Conservation (phyloP, 2,329 filamentous ascomycete genomes). For the Knoxdaviesia capensis region DNA sequence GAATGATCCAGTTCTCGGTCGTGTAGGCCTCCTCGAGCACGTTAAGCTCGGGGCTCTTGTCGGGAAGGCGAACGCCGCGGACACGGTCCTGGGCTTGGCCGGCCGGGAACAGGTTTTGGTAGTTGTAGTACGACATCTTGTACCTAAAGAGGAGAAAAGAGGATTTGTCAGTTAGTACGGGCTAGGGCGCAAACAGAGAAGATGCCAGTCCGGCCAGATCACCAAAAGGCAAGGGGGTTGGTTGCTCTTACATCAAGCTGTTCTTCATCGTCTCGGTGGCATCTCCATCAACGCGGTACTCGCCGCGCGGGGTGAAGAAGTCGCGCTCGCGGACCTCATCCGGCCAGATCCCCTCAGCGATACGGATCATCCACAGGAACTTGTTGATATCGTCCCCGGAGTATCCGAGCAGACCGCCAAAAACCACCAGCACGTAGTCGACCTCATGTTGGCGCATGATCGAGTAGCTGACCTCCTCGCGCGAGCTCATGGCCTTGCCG, state of each 20-base stretch:
- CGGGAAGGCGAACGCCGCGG: conserved; percentile 60
- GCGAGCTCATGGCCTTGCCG: conserved; percentile 94
- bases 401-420: conserved; percentile 88
- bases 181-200: background rate
- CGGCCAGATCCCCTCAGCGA: conserved; percentile 99
- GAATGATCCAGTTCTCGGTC: conserved; percentile 99
- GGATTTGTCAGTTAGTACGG: background rate
- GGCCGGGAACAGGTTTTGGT: conserved; percentile 70
- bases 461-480: conserved; percentile 93
- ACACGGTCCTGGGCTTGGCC: conserved; percentile 86
- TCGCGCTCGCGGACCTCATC: conserved; percentile 94
- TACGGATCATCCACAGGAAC: conserved; percentile 99
- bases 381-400: conserved; percentile 99
- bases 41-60: conserved; percentile 65
- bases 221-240: background rate
- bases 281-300: conserved; percentile 85
- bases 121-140: conserved; percentile 99
- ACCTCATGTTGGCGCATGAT: conserved; percentile 98
- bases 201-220: background rate
- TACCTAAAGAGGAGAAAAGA: conserved; percentile 43
- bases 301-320: conserved; percentile 84
- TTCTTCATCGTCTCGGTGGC: conserved; percentile 97
- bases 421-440: conserved; percentile 95
- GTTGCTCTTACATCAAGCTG: conserved; percentile 71
- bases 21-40: conserved; percentile 94